Percentiles rank a stretch among this genome's conserved stretches.
These are phyloP conservation scores for Hansenula lynferdii DNA, from an alignment of 1,139 yeast species.

Conservation along the genomic window DNA sequence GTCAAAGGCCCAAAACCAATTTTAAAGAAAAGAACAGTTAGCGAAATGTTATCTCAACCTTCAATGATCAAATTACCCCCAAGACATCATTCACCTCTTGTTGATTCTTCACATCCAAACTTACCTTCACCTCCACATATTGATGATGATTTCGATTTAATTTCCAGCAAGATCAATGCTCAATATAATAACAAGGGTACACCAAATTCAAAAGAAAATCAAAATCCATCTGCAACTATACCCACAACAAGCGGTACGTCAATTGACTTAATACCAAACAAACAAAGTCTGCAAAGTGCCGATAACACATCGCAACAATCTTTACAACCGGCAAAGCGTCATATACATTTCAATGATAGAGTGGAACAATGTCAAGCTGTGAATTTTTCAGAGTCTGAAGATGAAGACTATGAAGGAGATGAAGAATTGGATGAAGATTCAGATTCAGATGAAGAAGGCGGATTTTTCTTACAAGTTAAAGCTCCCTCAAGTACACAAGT, in stretches of 20 bases:
- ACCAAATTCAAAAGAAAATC: neutral
- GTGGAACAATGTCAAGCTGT: slow-evolving; percentile 90
- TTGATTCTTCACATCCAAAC: slow-evolving; percentile 8
- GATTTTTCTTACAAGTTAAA: slow-evolving; percentile 57
- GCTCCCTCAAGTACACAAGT: slow-evolving; percentile 36
- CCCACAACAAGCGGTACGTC: neutral
- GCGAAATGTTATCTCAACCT: slow-evolving; percentile 45
- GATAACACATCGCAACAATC: slow-evolving; percentile 6
- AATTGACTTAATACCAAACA: neutral
- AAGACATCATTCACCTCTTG: slow-evolving; percentile 9
- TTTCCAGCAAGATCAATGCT: slow-evolving; percentile 55
- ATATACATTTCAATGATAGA: slow-evolving; percentile 85
- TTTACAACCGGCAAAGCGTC: slow-evolving; percentile 39
- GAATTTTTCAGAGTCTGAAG: slow-evolving; percentile 36
- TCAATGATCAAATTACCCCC: slow-evolving; percentile 19
- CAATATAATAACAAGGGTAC: slow-evolving; percentile 26
- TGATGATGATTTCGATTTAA: slow-evolving; percentile 48
- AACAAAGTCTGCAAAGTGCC: neutral
- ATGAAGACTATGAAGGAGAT: slow-evolving; percentile 17
- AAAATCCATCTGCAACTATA: neutral
- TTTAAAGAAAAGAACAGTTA: slow-evolving; percentile 72
- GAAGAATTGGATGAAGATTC: slow-evolving; percentile 19
- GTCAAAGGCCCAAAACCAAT: slow-evolving; percentile 54
- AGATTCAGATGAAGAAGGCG: slow-evolving; percentile 40
- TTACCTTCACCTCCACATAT: slow-evolving; percentile 37